phyloP scores from a whole-genome alignment of 768 basidiomycete genomes.

The Pisolithus marmoratus region DNA sequence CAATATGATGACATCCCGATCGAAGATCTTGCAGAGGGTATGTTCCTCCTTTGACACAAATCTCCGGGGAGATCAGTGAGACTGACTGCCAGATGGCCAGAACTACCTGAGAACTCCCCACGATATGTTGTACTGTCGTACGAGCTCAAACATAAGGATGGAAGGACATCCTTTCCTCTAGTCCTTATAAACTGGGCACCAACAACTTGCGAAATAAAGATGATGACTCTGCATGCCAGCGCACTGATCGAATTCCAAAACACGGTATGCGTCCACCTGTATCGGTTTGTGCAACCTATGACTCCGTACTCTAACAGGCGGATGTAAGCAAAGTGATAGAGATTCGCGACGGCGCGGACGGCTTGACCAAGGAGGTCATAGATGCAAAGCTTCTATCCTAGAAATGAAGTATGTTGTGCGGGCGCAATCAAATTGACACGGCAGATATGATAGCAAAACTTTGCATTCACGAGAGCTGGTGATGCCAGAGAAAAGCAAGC shows the following conservation, averaged over 20 bases:
- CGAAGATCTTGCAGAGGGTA: constrained; percentile 86
- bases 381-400: constrained; percentile 47
- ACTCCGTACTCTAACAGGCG: constrained; percentile 39
- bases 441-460: too few relatives aligned
- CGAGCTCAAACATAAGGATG: constrained; percentile 74
- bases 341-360: constrained; percentile 74
- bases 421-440: too few relatives aligned
- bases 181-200: constrained; percentile 90
- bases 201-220: constrained; percentile 63
- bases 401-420: too few relatives aligned
- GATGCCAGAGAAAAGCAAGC: too few relatives aligned
- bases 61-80: too few relatives aligned
- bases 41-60: background rate
- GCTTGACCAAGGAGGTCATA: constrained; percentile 66
- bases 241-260: constrained; percentile 74
- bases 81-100: constrained; percentile 32
- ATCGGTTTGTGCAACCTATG: background rate
- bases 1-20: constrained; percentile 71
- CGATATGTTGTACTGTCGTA: constrained; percentile 84
- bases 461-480: too few relatives aligned
- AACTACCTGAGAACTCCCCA: constrained; percentile 83
- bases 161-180: constrained; percentile 79
- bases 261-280: constrained; percentile 43
- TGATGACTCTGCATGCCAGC: constrained; percentile 80
- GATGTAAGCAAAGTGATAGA: constrained; percentile 79